Base-by-base conservation (phyloP, 2,329 filamentous ascomycete species). In the Fusarium austroafricanum region DNA sequence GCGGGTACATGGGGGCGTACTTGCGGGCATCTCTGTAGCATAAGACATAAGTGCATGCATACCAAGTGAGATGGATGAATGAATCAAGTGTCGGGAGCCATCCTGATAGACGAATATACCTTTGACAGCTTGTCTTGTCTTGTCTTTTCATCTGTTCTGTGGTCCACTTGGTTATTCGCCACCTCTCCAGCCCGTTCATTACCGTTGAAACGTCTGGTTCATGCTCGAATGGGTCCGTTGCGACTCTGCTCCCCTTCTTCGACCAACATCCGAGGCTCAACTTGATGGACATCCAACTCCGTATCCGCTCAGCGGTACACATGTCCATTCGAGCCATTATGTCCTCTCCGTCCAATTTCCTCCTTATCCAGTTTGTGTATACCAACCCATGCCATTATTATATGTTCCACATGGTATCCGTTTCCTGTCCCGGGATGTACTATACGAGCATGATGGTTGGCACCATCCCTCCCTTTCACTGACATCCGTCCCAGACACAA, bases 61-160 rank as follows among this genome's bases (percentile, higher is more conserved):
- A 55, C 5, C 18, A 55, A 51, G 33, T 29, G 45, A 54, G 60
- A 51, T n/a, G 44, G 60, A 38, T 31, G 10, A 2, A 33, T 46
- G 26, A 26, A 26, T 18, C 20, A 59, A 55, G 7, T 37, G 33
- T 71, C 35, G 17, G 51, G 53, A 45, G 29, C 44, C 33, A 55
- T 60, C 55, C 51, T 49, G 56, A 61, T 49, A 21, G 21, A 69
- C 55, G 54, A 59, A 60, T 65, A 72, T 73, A 72, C 62, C 70
- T 70, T 54, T 47, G 46, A 40, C 35, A 65, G 20, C 15, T 43
- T 46, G 15, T 12, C 31, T 33, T 46, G 15, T 12, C 31, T 33
- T 14, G 11, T 14, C 2, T 15, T 46, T 26, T 35, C n/a, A 23
- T 26, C 15, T 40, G 9, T 18, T 26, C 15, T 40, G 9, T 17